phyloP scores from a whole-genome alignment of 2,329 filamentous ascomycete species.

The Colletotrichum phormii region DNA sequence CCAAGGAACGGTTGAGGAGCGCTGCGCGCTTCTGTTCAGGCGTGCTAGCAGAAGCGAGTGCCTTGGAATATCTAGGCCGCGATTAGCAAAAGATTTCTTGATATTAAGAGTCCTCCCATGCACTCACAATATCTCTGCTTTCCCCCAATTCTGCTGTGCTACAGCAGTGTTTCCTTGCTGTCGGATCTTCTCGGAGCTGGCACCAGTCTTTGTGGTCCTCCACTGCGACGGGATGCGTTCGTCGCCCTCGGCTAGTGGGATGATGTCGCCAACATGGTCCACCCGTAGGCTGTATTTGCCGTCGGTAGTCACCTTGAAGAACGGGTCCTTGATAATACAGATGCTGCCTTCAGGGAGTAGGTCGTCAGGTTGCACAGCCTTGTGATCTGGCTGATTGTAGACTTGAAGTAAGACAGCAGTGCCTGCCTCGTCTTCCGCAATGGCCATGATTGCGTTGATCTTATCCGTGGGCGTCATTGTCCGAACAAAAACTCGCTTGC shows the following conservation, averaged over 20 bases:
- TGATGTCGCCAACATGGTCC: constrained; percentile 64
- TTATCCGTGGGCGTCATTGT: constrained; percentile 38
- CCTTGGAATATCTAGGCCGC: constrained; percentile 49
- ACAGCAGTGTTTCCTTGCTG: constrained; percentile 50
- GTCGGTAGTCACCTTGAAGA: constrained; percentile 54
- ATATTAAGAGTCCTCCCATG: not conserved
- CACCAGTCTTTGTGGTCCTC: constrained; percentile 38
- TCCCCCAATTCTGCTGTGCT: constrained; percentile 40
- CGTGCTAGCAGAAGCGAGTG: constrained; percentile 47
- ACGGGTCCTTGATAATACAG: constrained; percentile 65
- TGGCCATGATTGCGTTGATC: constrained; percentile 39
- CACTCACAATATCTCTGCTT: constrained; percentile 47
- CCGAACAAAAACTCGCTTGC: constrained; percentile 37
- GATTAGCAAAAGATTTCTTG: constrained; percentile 12
- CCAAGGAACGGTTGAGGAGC: constrained; percentile 50
- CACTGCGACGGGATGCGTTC: constrained; percentile 53
- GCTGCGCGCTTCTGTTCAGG: constrained; percentile 48
- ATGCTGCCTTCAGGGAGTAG: constrained; percentile 48
- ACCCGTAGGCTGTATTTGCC: constrained; percentile 59
- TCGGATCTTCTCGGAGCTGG: constrained; percentile 39
- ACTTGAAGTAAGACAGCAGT: constrained; percentile 51
- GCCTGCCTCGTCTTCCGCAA: constrained; percentile 54
- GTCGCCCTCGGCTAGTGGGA: constrained; percentile 50
- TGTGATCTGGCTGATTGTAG: constrained; percentile 54
- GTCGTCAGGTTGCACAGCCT: constrained; percentile 46